These are phyloP conservation scores for Metschnikowia anglica DNA, from an alignment of 805 yeast species.

Conservation along the genomic window DNA sequence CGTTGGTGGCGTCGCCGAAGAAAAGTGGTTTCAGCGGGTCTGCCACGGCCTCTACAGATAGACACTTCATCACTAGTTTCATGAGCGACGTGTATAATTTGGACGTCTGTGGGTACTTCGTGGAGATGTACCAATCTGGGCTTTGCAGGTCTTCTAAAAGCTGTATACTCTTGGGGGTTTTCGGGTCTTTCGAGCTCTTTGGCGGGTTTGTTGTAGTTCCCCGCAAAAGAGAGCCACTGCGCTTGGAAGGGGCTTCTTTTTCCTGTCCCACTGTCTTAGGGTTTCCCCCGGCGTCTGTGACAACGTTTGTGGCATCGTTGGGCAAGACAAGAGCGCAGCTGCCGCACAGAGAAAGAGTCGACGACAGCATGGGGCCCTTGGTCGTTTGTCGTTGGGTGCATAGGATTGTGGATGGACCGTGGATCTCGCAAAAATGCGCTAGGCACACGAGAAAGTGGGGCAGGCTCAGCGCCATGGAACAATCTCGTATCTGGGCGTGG, in stretches of 20 bases:
- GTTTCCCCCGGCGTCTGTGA: slow-evolving; percentile 15
- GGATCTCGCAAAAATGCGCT: slow-evolving; percentile 77
- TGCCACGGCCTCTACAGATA: slow-evolving; percentile 64
- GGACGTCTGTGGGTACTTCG: slow-evolving; percentile 57
- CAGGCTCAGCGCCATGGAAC: slow-evolving; percentile 16
- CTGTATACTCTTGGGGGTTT: too few relatives aligned
- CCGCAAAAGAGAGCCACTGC: not conserved
- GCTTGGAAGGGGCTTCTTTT: not conserved
- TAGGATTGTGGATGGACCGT: slow-evolving; percentile 67
- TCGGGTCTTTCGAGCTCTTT: too few relatives aligned
- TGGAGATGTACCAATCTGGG: slow-evolving; percentile 41
- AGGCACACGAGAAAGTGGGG: slow-evolving; percentile 49
- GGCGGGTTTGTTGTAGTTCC: not conserved
- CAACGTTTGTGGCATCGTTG: slow-evolving; percentile 24
- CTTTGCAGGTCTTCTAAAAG: too few relatives aligned
- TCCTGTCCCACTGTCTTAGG: slow-evolving; percentile 3
- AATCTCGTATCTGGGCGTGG: too few relatives aligned
- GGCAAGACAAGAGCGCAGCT: slow-evolving; percentile 62
- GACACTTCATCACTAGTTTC: slow-evolving; percentile 59
- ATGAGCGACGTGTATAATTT: slow-evolving; percentile 53
- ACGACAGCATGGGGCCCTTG: slow-evolving; percentile 38
- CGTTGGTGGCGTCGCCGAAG: slow-evolving; percentile 61
- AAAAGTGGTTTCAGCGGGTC: slow-evolving; percentile 61
- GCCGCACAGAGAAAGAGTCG: slow-evolving; percentile 50
- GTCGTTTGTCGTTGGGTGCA: slow-evolving; percentile 51